phyloP scores from a whole-genome alignment of 1,139 yeast genomes.

The Pichia cactophila region DNA sequence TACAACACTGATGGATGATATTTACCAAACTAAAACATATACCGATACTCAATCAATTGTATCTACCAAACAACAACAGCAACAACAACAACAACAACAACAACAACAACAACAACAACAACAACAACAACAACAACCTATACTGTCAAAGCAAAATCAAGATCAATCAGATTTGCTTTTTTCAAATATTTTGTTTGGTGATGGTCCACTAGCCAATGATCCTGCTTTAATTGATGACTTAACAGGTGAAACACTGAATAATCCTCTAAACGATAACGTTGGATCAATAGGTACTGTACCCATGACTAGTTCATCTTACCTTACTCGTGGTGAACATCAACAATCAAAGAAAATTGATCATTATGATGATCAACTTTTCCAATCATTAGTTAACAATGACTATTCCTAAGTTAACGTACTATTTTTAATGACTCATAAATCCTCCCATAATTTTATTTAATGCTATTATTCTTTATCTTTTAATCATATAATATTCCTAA shows the following conservation, averaged over 20 bases:
- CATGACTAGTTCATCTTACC: neutral
- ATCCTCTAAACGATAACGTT: neutral
- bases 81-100: neutral
- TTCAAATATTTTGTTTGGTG: neutral
- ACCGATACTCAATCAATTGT: slow-evolving; percentile 18
- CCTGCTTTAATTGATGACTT: neutral
- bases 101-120: too few species aligned
- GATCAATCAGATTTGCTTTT: neutral
- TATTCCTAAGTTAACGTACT: neutral
- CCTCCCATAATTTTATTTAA: neutral
- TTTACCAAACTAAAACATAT: slow-evolving; percentile 26
- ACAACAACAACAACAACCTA: neutral
- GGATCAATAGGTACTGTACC: slow-evolving; percentile 7
- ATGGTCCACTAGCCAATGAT: neutral
- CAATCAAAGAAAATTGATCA: slow-evolving; percentile 1
- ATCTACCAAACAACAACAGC: neutral
- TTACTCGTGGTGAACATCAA: neutral
- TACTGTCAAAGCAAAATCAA: neutral
- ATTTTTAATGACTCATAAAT: neutral
- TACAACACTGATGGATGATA: slow-evolving; percentile 27
- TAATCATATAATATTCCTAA: neutral
- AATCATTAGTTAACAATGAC: neutral
- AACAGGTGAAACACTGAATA: neutral
- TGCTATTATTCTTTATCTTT: neutral
- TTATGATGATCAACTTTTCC: slow-evolving; percentile 9